phyloP scores from a whole-genome alignment of 768 basidiomycete species.

The Mycena galopus region DNA sequence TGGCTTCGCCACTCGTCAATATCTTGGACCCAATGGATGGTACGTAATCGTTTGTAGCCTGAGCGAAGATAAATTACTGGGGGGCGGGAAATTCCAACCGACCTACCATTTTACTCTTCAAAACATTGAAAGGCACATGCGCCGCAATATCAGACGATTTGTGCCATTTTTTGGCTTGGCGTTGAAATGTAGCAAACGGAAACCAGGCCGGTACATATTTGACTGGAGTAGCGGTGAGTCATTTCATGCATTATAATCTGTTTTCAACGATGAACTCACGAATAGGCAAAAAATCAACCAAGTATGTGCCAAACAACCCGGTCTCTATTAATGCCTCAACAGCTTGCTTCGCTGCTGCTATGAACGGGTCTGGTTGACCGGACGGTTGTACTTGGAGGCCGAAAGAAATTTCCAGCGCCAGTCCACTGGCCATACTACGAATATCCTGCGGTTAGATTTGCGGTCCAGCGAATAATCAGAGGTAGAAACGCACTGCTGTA shows the following conservation, averaged over 20 bases:
- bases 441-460: not conserved
- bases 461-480: not conserved
- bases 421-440: constrained; percentile 36
- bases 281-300: constrained; percentile 40
- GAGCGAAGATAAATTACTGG: not conserved
- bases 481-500: constrained; percentile 33
- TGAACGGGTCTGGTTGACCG: constrained; percentile 37
- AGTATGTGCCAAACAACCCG: constrained; percentile 37
- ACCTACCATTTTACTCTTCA: constrained; percentile 21
- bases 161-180: constrained; percentile 27
- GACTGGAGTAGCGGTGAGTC: not conserved
- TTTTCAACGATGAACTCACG: not conserved
- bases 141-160: constrained; percentile 25
- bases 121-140: constrained; percentile 22
- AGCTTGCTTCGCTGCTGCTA: constrained; percentile 34
- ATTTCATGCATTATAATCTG: not conserved
- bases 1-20: not conserved
- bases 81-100: not conserved
- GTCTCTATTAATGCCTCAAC: constrained; percentile 33
- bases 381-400: constrained; percentile 39
- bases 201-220: constrained; percentile 31
- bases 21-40: constrained; percentile 29
- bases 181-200: constrained; percentile 20
- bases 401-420: constrained; percentile 34
- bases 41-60: constrained; percentile 20